phyloP scores from a whole-genome alignment of 2,329 filamentous ascomycete genomes.

The Alternaria panax region DNA sequence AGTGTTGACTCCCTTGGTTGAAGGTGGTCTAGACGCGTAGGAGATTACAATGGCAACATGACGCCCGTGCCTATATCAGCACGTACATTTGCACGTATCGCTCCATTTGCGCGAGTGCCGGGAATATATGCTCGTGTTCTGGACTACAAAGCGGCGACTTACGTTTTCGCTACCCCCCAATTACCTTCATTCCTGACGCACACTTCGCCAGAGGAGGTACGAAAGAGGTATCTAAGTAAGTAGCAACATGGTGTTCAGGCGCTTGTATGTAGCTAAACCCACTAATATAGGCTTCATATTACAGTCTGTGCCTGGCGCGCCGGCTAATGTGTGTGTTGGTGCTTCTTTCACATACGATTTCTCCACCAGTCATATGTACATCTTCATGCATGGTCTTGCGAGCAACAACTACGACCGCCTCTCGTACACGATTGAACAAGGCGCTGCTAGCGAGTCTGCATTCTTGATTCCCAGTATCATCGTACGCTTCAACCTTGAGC shows the following conservation, averaged over 20 bases:
- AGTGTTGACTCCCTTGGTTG: neutral
- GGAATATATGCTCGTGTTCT: neutral
- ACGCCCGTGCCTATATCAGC: neutral
- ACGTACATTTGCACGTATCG: neutral
- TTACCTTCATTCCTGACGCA: neutral
- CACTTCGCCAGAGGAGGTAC: neutral
- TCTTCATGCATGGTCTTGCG: constrained; percentile 24
- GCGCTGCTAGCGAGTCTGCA: neutral
- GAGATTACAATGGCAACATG: neutral
- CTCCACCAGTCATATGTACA: constrained; percentile 20
- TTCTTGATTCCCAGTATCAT: constrained; percentile 23
- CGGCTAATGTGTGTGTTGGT: neutral
- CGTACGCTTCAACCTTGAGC: constrained; percentile 14
- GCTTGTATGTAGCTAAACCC: neutral
- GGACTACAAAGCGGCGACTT: neutral
- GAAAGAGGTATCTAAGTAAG: neutral
- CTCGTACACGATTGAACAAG: neutral
- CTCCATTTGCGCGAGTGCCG: neutral
- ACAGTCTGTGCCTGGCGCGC: constrained; percentile 11
- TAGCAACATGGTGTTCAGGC: neutral
- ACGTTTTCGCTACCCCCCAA: neutral
- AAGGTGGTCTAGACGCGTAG: constrained; percentile 3
- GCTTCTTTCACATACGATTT: constrained; percentile 31
- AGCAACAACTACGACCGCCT: constrained; percentile 4
- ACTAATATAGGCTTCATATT: neutral